Conservation (phyloP, 1,139 yeast genomes). For the Wickerhamiella infanticola region DNA sequence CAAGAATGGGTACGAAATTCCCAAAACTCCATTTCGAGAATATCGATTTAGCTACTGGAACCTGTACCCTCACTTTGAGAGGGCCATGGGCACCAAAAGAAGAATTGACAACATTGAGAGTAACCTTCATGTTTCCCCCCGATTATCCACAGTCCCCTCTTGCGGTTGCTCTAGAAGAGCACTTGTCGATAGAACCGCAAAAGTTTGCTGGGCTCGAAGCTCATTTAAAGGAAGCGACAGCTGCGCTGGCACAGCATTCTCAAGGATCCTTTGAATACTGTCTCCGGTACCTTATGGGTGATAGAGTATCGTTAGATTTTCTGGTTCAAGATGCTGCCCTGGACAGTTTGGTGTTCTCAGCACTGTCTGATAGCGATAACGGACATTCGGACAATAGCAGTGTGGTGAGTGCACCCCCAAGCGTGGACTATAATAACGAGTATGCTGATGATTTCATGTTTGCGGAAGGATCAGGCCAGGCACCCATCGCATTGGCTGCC, state of each 20-base stretch:
- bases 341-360: background rate
- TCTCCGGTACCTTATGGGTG: conserved; percentile 68
- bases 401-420: conserved; percentile 12
- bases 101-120: conserved; percentile 51
- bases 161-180: conserved; percentile 59
- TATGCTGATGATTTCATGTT: conserved; percentile 3
- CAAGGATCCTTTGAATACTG: conserved; percentile 70
- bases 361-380: background rate
- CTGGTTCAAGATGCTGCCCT: conserved; percentile 20
- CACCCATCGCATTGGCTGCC: background rate
- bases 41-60: conserved; percentile 78
- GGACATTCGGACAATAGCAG: background rate
- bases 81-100: conserved; percentile 47
- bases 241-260: conserved; percentile 39
- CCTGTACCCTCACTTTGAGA: conserved; percentile 51
- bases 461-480: conserved; percentile 1
- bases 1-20: conserved; percentile 77
- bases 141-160: conserved; percentile 54
- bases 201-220: conserved; percentile 36
- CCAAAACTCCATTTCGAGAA: conserved; percentile 77
- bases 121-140: conserved; percentile 51
- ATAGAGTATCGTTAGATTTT: conserved; percentile 40
- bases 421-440: conserved; percentile 22
- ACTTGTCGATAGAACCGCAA: conserved; percentile 42
- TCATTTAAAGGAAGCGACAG: conserved; percentile 41